Percentiles rank a stretch among this genome's conserved stretches.
Conservation (phyloP, 139 green algal genomes). For the Haematococcus sp. region DNA sequence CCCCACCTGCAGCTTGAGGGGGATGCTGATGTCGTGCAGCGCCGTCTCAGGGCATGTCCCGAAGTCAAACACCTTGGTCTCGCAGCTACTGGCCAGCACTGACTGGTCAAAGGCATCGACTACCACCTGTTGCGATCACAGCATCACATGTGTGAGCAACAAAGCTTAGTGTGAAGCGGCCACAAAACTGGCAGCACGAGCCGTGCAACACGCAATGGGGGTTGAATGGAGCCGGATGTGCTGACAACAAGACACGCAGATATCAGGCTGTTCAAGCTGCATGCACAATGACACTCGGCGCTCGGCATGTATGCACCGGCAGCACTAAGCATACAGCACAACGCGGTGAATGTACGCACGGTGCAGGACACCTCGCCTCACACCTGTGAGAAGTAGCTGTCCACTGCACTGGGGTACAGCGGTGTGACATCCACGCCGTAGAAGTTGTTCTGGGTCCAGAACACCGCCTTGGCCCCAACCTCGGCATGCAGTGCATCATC, state of each 20-base stretch:
- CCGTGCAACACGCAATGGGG: too few species aligned
- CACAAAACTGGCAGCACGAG: too few species aligned
- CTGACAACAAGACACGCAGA: too few species aligned
- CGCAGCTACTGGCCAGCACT: constrained; percentile 61
- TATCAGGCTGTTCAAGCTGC: too few species aligned
- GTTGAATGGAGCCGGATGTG: too few species aligned
- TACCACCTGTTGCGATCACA: constrained; percentile 70
- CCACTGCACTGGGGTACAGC: constrained; percentile 64
- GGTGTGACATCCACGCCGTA: constrained; percentile 85
- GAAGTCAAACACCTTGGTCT: constrained; percentile 78
- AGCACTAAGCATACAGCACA: not conserved
- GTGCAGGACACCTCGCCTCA: not conserved
- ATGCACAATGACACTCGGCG: too few species aligned
- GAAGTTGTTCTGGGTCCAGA: constrained; percentile 80
- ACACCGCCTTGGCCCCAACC: constrained; percentile 66
- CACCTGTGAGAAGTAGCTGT: constrained; percentile 74
- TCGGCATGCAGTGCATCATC: constrained; percentile 81
- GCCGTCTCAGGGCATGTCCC: constrained; percentile 58
- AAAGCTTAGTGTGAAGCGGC: too few species aligned
- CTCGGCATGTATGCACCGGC: too few species aligned
- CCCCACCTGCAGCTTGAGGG: constrained; percentile 57
- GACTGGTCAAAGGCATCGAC: constrained; percentile 88
- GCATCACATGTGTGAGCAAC: not conserved
- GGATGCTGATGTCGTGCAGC: constrained; percentile 81
- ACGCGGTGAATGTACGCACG: not conserved